phyloP scores from a whole-genome alignment of 805 yeast genomes.

The Debaryomyces tyrocola region DNA sequence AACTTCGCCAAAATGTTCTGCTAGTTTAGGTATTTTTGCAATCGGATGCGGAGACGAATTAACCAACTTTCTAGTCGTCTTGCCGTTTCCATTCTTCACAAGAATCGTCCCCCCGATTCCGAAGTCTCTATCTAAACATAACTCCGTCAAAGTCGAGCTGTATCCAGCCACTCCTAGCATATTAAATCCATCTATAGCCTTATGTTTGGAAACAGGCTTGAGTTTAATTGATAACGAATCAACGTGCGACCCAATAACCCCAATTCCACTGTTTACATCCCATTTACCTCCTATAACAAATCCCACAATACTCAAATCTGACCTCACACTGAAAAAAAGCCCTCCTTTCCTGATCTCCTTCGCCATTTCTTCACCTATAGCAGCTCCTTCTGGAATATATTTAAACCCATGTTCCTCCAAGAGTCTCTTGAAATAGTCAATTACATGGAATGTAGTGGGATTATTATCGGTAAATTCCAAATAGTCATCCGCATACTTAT shows the following conservation, averaged over 20 bases:
- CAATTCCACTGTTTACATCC: conserved; percentile 29
- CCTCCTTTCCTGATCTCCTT: conserved; percentile 10
- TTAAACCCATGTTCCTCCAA: conserved; percentile 28
- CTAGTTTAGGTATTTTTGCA: conserved; percentile 40
- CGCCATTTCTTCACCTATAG: conserved; percentile 7
- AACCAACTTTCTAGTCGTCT: conserved; percentile 24
- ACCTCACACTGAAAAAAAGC: conserved; percentile 17
- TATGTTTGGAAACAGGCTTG: conserved; percentile 27
- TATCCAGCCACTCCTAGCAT: conserved; percentile 42
- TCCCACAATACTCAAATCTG: conserved; percentile 24
- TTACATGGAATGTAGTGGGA: conserved; percentile 44
- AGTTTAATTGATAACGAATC: conserved; percentile 39
- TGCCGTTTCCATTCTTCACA: conserved; percentile 20
- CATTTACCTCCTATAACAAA: conserved; percentile 39
- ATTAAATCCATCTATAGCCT: conserved; percentile 30
- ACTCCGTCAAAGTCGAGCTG: conserved; percentile 32
- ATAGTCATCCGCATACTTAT: conserved; percentile 20
- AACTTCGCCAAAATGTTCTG: conserved; percentile 36
- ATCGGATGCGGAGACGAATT: conserved; percentile 36
- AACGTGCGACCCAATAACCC: conserved; percentile 32
- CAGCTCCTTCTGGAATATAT: conserved; percentile 22
- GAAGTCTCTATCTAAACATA: conserved; percentile 44
- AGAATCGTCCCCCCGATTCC: conserved; percentile 41
- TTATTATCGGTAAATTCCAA: conserved; percentile 32
- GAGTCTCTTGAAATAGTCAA: conserved; percentile 20